A percentile compares a stretch with the other conserved stretches of the same genome.
These are phyloP conservation scores for Didymellaceae sp. DNA, from an alignment of 2,329 filamentous ascomycete species.

Conservation along the genomic window DNA sequence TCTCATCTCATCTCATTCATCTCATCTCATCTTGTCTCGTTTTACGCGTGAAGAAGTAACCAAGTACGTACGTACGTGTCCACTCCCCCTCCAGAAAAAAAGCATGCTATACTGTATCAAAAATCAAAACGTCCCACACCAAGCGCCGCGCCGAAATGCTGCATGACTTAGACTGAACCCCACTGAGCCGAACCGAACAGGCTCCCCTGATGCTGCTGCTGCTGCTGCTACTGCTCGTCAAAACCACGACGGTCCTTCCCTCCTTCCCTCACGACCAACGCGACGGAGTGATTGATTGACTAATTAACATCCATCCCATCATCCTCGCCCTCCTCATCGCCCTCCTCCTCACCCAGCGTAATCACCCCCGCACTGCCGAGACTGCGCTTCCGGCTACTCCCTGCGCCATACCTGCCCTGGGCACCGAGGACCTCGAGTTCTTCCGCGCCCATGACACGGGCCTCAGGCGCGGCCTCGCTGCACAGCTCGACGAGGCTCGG, in stretches of 20 bases:
- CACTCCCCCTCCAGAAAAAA: too few relatives aligned
- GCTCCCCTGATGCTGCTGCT: too few relatives aligned
- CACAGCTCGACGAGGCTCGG: conserved; percentile 86
- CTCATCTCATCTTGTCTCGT: too few relatives aligned
- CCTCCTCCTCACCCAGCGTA: conserved; percentile 51
- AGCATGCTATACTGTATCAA: too few relatives aligned
- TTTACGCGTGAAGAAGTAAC: too few relatives aligned
- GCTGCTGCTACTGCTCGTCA: too few relatives aligned
- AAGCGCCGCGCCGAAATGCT: conserved; percentile 19
- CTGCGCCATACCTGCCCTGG: conserved; percentile 53
- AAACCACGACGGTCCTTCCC: too few relatives aligned
- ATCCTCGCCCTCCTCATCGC: conserved; percentile 52
- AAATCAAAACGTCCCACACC: conserved; percentile 9
- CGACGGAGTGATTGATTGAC: background rate
- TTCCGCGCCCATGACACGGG: conserved; percentile 86
- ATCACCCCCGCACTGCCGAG: conserved; percentile 46
- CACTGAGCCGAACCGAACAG: too few relatives aligned
- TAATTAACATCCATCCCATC: conserved; percentile 53
- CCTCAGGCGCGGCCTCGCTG: conserved; percentile 91
- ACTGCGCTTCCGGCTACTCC: conserved; percentile 53
- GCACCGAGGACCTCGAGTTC: conserved; percentile 72
- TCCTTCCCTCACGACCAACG: background rate
- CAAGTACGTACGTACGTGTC: too few relatives aligned
- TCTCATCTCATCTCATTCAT: too few relatives aligned
- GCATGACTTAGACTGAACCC: too few relatives aligned